Evolutionary conservation across 2,329 filamentous ascomycete genomes (phyloP).

Genomic region (Talaromyces sp.): DNA sequence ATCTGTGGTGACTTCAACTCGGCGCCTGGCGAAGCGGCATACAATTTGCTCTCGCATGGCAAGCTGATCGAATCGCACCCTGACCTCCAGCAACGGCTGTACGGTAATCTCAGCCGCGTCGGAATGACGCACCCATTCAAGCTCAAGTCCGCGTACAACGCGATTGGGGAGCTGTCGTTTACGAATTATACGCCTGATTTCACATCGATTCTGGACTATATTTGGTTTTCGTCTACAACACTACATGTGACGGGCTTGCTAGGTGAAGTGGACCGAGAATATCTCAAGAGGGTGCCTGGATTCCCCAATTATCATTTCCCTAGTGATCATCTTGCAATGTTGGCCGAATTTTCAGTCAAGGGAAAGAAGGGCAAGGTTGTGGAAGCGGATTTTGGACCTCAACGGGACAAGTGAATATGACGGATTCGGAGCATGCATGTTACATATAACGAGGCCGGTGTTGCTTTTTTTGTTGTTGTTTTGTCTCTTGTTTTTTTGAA

Average conservation of each 20-base stretch:
- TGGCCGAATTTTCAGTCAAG: conserved; percentile 87
- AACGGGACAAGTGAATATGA: conserved; percentile 33
- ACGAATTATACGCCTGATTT: conserved; percentile 98
- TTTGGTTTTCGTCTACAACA: conserved; percentile 93
- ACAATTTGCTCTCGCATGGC: conserved; percentile 81
- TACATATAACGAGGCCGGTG: conserved; percentile 33
- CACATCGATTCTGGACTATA: conserved; percentile 87
- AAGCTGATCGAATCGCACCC: conserved; percentile 71
- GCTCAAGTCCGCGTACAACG: conserved; percentile 81
- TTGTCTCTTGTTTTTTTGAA: conserved; percentile 19
- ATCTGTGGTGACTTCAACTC: conserved; percentile 98
- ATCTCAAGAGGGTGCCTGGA: conserved; percentile 79
- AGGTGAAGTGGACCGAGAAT: conserved; percentile 79
- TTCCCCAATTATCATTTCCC: conserved; percentile 96
- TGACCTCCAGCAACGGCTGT: conserved; percentile 75
- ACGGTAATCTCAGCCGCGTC: conserved; percentile 87
- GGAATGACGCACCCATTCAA: conserved; percentile 95
- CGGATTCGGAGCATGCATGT: conserved; percentile 27
- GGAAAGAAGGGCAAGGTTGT: conserved; percentile 72
- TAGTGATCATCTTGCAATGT: conserved; percentile 83
- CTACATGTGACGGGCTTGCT: conserved; percentile 79
- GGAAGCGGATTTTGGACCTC: conserved; percentile 59
- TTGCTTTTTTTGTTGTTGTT: conserved; percentile 35
- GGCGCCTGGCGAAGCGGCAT: conserved; percentile 78
- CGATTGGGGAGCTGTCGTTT: conserved; percentile 81